These are phyloP conservation scores for Rhizopus stolonifer DNA, from an alignment of 371 early-diverging fungal species.

Conservation along the genomic window DNA sequence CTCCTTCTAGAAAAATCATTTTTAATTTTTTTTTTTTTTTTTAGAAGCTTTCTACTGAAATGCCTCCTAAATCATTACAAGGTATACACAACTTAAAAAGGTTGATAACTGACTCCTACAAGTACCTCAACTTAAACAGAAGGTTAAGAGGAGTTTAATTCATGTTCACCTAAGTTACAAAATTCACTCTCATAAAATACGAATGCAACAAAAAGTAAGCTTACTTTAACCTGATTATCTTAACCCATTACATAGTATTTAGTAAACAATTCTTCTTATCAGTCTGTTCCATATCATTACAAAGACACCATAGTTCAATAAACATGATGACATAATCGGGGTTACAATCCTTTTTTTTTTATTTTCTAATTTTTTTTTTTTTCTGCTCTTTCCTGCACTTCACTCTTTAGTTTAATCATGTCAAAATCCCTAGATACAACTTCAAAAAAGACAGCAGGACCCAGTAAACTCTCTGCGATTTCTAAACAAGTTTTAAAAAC, in stretches of 20 bases:
- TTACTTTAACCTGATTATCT: neutral
- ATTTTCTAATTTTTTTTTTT: conserved; percentile 1
- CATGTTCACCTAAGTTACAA: conserved; percentile 26
- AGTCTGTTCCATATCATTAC: neutral
- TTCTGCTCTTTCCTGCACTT: neutral
- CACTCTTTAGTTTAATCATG: conserved; percentile 4
- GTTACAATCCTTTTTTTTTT: neutral
- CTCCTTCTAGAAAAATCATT: too few species aligned
- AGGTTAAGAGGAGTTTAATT: conserved; percentile 12
- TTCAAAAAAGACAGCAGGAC: conserved; percentile 9
- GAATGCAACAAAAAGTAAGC: neutral
- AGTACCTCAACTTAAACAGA: too few species aligned
- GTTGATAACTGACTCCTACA: too few species aligned
- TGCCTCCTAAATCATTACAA: too few species aligned
- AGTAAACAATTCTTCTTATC: neutral
- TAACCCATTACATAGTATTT: neutral
- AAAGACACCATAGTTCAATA: neutral
- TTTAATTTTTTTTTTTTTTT: too few species aligned
- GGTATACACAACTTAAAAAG: too few species aligned
- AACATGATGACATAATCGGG: neutral
- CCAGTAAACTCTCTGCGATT: conserved; percentile 33
- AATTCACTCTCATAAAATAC: conserved; percentile 20
- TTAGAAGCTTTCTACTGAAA: too few species aligned
- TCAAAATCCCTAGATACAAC: conserved; percentile 14
- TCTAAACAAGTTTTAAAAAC: conserved; percentile 41